Evolutionary conservation across 768 basidiomycete genomes (phyloP).

Genomic region (Favolaschia claudopus): DNA sequence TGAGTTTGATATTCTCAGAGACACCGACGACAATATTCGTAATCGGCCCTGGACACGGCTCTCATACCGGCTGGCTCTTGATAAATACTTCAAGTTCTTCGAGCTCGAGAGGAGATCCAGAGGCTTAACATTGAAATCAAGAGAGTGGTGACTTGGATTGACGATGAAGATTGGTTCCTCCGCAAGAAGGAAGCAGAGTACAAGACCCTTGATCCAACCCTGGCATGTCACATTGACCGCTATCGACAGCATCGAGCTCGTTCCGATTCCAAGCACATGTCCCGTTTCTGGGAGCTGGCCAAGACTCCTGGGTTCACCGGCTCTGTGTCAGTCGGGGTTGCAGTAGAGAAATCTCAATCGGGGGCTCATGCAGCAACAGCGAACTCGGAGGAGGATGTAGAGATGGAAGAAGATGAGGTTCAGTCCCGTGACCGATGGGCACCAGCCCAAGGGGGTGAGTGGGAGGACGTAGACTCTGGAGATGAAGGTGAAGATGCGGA

Average conservation of each 20-base stretch:
- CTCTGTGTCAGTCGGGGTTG: not conserved
- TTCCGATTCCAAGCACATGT: not conserved
- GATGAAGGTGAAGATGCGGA: too few species aligned
- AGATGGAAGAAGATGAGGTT: too few species aligned
- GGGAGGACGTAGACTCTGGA: too few species aligned
- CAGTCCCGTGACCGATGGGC: too few species aligned
- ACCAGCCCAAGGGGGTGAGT: too few species aligned
- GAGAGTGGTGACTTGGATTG: slow-evolving; percentile 23
- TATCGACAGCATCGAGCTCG: not conserved
- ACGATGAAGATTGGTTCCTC: slow-evolving; percentile 20
- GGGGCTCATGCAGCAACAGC: too few species aligned
- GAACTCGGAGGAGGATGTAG: too few species aligned
- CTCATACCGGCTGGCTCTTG: slow-evolving; percentile 16
- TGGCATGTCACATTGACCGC: not conserved
- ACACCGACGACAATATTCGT: slow-evolving; percentile 15
- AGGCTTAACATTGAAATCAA: slow-evolving; percentile 32
- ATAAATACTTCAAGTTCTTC: slow-evolving; percentile 22
- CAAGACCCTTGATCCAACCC: not conserved
- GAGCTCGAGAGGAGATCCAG: slow-evolving; percentile 31
- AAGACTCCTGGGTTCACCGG: slow-evolving; percentile 9
- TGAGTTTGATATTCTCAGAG: slow-evolving; percentile 29
- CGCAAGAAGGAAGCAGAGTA: not conserved
- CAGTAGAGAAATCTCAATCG: not conserved
- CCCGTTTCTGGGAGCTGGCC: not conserved
- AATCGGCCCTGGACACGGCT: slow-evolving; percentile 18